Conservation (phyloP, 768 basidiomycete species). For the Russula brevipes region DNA sequence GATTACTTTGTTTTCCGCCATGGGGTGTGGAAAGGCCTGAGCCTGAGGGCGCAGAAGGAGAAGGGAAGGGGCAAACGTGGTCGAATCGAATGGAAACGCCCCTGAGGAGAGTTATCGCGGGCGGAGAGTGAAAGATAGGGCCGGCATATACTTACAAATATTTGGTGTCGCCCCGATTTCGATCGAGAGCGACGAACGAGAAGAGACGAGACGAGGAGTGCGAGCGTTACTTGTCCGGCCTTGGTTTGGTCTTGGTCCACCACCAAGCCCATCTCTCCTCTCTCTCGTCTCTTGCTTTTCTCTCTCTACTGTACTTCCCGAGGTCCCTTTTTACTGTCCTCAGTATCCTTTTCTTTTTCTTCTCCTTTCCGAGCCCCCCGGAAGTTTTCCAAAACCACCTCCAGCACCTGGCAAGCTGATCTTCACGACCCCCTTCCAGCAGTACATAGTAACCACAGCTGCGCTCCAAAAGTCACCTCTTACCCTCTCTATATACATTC, state of each 20-base stretch:
- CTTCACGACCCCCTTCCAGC: constrained; percentile 40
- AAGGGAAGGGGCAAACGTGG: background rate
- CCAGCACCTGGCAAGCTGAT: constrained; percentile 13
- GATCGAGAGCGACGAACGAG: constrained; percentile 3
- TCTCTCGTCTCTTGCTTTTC: constrained; percentile 12
- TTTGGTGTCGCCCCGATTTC: constrained; percentile 4
- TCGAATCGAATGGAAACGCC: background rate
- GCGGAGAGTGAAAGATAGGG: constrained; percentile 12
- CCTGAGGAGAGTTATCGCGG: background rate
- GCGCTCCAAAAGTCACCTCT: constrained; percentile 31
- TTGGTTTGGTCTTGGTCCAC: constrained; percentile 9
- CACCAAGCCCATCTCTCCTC: constrained; percentile 14
- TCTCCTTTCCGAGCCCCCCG: constrained; percentile 28
- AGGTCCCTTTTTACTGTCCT: constrained; percentile 9
- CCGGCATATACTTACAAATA: background rate
- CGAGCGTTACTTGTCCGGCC: background rate
- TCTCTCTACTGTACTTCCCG: constrained; percentile 21
- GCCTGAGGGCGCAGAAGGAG: background rate
- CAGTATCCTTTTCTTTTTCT: constrained; percentile 10
- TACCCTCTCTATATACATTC: constrained; percentile 31
- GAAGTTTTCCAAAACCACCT: constrained; percentile 28
- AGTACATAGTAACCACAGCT: constrained; percentile 40
- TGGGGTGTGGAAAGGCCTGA: background rate
- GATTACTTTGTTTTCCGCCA: background rate
- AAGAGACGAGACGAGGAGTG: background rate